Evolutionary conservation across 306 rosid genomes (phyloP), one percentile per base, ranked within the genome.

Genomic region (Quercus dentata): DNA sequence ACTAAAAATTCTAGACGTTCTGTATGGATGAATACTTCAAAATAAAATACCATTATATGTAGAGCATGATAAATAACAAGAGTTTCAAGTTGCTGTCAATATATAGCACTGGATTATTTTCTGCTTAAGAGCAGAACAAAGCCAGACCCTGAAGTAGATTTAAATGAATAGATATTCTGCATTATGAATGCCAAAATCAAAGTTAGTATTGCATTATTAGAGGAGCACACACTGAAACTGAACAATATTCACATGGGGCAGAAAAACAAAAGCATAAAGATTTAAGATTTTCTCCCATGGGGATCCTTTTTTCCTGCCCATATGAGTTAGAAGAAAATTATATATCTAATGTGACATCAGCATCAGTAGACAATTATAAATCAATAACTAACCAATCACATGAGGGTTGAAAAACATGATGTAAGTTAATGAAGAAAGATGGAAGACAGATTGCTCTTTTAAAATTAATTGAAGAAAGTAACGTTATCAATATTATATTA

Each of bases 41-140:
- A 73, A 56, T 73, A 56, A 67, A 65, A 56, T 38, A 56, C n/a
- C 61, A 33, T 64, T 57, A 62, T 21, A 30, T 31, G 18, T 76
- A 59, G 46, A 79, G 54, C 35, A 11, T n/a, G 74, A 71, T 63
- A 18, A 52, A 38, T 14, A 56, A 56, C 17, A 3, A 25, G 63
- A 63, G 71, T 33, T 44, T 56, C 51, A 70, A 30, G 31, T 44
- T 41, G 51, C 72, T 69, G 44, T 77, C 41, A 31, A 18, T 56
- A 75, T 44, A 56, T 51, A 71, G 35, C 28, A 74, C 52, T 81
- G 73, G 65, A 74, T 57, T 33, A 28, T 12, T 67, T 72, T 76
- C 67, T 5, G 11, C 67, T 65, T 38, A 38, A 38, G 46, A 38
- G 46, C 46, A 7, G 46, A 38, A 38, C 46, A 38, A 38, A 38